Conservation (phyloP, 352 stramenopile species). For the Globisporangium megalacanthum region DNA sequence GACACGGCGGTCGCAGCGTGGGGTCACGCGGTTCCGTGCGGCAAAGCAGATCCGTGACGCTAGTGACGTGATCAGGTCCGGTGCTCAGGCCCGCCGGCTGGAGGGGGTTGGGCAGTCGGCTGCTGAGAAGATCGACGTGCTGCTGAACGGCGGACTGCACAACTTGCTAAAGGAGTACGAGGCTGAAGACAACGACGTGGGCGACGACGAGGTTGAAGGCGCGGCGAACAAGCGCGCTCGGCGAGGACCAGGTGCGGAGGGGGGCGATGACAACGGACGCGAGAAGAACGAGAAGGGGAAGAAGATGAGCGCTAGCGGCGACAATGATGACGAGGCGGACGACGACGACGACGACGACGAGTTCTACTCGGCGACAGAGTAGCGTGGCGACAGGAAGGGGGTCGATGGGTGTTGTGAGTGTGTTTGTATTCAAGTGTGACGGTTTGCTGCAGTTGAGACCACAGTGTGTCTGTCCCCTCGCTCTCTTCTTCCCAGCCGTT, state of each 20-base stretch:
- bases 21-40: conserved; percentile 47
- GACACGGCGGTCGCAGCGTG: conserved; percentile 40
- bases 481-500: too few species aligned
- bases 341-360: conserved; percentile 1
- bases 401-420: not conserved
- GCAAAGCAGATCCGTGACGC: conserved; percentile 47
- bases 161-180: conserved; percentile 50
- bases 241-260: not conserved
- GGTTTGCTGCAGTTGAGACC: not conserved
- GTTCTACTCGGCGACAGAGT: not conserved
- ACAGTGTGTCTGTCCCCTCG: too few species aligned
- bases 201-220: conserved; percentile 18
- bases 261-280: too few species aligned
- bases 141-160: conserved; percentile 45
- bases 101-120: conserved; percentile 38
- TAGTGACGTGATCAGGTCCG: conserved; percentile 41
- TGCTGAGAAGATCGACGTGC: conserved; percentile 53
- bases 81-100: conserved; percentile 45
- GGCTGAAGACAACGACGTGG: conserved; percentile 15
- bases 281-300: not conserved
- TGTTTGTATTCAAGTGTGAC: not conserved
- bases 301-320: not conserved
- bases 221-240: not conserved
- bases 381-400: not conserved
- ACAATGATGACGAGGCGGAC: not conserved